These are phyloP conservation scores for Hemisphaericaspora nanyangensis DNA, from an alignment of 805 yeast species.

Conservation along the genomic window DNA sequence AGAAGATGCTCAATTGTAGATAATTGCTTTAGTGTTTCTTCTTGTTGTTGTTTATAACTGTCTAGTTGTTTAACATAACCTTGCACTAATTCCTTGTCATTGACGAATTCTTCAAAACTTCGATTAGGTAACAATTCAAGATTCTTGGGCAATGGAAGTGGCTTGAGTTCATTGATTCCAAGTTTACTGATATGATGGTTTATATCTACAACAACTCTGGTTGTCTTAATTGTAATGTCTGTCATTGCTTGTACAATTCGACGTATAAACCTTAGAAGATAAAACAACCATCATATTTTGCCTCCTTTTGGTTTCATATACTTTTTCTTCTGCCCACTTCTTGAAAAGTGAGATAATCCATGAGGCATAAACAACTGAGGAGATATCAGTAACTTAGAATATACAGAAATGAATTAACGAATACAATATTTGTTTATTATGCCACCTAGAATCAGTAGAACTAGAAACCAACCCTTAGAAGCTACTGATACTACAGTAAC, in stretches of 20 bases:
- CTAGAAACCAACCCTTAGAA: too few species aligned
- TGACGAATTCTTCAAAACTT: slow-evolving; percentile 21
- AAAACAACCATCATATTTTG: too few species aligned
- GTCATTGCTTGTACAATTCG: neutral
- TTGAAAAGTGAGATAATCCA: too few species aligned
- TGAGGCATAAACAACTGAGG: too few species aligned
- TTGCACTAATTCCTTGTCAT: slow-evolving; percentile 24
- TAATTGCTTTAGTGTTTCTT: slow-evolving; percentile 10
- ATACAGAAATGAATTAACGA: too few species aligned
- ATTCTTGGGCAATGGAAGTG: slow-evolving; percentile 19
- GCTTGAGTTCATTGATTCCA: slow-evolving; percentile 3
- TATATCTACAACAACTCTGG: neutral
- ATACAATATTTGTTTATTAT: too few species aligned
- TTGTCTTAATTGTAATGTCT: neutral
- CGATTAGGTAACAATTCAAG: slow-evolving; percentile 27
- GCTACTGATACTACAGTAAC: too few species aligned
- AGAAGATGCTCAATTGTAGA: slow-evolving; percentile 19
- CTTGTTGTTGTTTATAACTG: slow-evolving; percentile 15
- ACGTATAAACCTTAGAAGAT: too few species aligned
- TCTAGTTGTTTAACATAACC: slow-evolving; percentile 28
- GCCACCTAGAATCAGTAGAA: too few species aligned
- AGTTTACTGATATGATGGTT: neutral
- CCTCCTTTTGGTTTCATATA: too few species aligned
- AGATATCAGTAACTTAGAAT: too few species aligned
- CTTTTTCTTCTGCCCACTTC: too few species aligned